Base-by-base conservation (phyloP, 192 early-diverging fungal species). In the Dissophora globulifera region DNA sequence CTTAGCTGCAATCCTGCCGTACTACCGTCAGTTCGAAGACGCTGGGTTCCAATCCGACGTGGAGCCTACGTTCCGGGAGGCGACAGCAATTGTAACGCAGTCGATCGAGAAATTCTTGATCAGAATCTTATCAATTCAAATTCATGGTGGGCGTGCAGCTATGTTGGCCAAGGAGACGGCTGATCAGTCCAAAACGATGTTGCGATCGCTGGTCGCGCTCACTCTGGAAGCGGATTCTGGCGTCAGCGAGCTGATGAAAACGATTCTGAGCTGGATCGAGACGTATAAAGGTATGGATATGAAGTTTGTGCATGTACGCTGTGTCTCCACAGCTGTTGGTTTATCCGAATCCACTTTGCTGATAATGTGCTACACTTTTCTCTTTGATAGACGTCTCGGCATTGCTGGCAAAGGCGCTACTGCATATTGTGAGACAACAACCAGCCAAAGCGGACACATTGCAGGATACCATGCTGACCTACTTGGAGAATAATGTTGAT, bases 71-170 rank as follows among this genome's bases (percentile, higher is more conserved):
- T 67, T 55, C 43, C 29, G 17, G 11, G 58, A 61, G 9, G 42
- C 72, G 23, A 27, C 48, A 7, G 38, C 1, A 13, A 19, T 17
- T 6, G 43, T 25, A 16, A 76, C 58, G 29, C 41, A 35, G 22
- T 67, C 72, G 3, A 76, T 76, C 63, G 52, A 67, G 17, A 50
- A 43, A 16, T 76, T 67, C 23, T 29, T 76, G 32, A 29, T 50
- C 11, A 4, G 27, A n/a, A 66, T 67, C 12, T 69, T 56, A 58
- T 32, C 41, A 2, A 13, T 40, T 13, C 7, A 40, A 40, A 40
- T 40, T 13, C 38, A 13, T 13, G 38, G 38, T 13, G 13, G 38
- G 38, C 38, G 38, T 10, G 8, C 13, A 40, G 7, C 13, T 40
- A 13, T 40, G n/a, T n/a, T n/a, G n/a, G n/a, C 29, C 42, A 56